Conservation (phyloP, 139 green algal species). For the Chlamydomonas sp. region DNA sequence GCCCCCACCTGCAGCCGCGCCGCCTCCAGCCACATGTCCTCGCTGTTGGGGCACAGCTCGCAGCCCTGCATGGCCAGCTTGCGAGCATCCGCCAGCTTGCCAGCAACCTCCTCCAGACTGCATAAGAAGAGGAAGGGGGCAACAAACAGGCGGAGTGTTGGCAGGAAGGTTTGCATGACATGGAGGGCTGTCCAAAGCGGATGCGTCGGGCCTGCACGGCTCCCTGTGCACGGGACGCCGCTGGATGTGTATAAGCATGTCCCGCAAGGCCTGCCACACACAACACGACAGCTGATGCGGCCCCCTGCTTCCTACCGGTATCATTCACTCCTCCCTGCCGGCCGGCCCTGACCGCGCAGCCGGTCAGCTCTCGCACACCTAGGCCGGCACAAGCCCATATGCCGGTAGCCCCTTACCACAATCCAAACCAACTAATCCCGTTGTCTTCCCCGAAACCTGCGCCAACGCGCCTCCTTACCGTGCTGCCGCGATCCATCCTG, state of each 20-base stretch:
- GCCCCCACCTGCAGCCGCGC: constrained; percentile 79
- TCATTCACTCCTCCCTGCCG: too few species aligned
- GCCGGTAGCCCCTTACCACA: neutral
- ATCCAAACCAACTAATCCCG: too few species aligned
- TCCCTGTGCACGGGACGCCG: too few species aligned
- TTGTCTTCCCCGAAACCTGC: neutral
- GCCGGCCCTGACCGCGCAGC: too few species aligned
- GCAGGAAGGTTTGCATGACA: neutral
- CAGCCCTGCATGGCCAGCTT: constrained; percentile 84
- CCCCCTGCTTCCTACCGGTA: too few species aligned
- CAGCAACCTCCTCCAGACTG: constrained; percentile 68
- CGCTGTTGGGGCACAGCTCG: constrained; percentile 92
- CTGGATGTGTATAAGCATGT: too few species aligned
- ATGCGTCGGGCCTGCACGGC: too few species aligned
- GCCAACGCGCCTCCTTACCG: constrained; percentile 47
- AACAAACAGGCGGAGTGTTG: neutral
- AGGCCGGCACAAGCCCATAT: neutral
- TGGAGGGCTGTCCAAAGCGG: too few species aligned
- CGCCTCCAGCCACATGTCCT: constrained; percentile 99
- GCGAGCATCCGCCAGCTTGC: constrained; percentile 74
- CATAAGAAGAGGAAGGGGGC: neutral
- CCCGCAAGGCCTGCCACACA: too few species aligned
- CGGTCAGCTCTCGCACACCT: too few species aligned
- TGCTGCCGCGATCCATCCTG: constrained; percentile 96
- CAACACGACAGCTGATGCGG: too few species aligned